Evolutionary conservation across 2,329 filamentous ascomycete genomes (phyloP).

Genomic region (Talaromyces piceae): DNA sequence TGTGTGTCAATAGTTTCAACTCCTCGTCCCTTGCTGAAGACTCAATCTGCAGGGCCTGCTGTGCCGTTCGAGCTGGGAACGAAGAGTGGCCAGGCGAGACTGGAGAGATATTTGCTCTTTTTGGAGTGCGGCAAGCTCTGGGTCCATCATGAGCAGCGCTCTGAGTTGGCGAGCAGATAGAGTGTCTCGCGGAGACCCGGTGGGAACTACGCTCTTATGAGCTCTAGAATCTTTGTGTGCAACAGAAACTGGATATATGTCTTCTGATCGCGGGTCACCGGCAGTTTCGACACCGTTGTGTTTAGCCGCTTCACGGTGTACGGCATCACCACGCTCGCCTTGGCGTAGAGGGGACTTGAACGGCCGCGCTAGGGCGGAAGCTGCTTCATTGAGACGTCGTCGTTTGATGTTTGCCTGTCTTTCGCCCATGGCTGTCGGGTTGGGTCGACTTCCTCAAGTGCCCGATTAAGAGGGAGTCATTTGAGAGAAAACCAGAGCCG

Average conservation of each 20-base stretch:
- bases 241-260: background rate
- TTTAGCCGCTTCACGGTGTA: background rate
- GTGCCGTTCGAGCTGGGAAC: constrained; percentile 42
- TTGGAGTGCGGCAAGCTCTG: constrained; percentile 25
- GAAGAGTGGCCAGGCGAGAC: constrained; percentile 24
- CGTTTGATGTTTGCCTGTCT: constrained; percentile 42
- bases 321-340: background rate
- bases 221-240: background rate
- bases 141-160: constrained; percentile 14
- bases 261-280: background rate
- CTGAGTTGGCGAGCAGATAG: background rate
- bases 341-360: constrained; percentile 64
- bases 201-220: background rate
- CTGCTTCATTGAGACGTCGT: constrained; percentile 53
- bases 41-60: constrained; percentile 49
- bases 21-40: constrained; percentile 43
- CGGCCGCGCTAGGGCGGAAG: constrained; percentile 57
- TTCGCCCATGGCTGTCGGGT: background rate
- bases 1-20: constrained; percentile 48
- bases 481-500: background rate
- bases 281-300: background rate
- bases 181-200: background rate
- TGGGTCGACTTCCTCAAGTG: no score
- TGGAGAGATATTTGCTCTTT: constrained; percentile 29
- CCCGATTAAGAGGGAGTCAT: no score